Evolutionary conservation across 495 filamentous ascomycete species (phyloP).

Genomic region (Sordaria brevicollis): DNA sequence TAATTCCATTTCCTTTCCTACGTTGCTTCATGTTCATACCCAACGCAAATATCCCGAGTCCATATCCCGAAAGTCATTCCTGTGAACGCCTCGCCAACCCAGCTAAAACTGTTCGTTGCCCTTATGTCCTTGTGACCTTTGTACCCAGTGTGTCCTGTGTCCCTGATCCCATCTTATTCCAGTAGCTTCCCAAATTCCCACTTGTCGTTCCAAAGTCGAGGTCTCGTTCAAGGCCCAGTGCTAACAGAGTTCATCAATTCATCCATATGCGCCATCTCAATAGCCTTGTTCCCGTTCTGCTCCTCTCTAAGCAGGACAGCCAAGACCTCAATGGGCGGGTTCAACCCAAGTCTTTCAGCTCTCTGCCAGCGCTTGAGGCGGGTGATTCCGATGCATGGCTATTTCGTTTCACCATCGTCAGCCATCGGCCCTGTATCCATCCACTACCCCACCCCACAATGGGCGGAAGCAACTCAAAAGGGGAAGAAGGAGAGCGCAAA

Average conservation of each 20-base stretch:
- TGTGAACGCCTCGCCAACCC: not conserved
- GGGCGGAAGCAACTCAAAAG: not conserved
- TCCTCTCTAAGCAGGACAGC: conserved; percentile 71
- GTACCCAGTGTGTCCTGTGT: too few species aligned
- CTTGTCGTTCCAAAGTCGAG: not conserved
- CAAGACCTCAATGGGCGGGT: conserved; percentile 87
- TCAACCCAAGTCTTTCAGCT: conserved; percentile 64
- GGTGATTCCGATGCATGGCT: conserved; percentile 84
- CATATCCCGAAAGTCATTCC: not conserved
- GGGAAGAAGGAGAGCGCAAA: not conserved
- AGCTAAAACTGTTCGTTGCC: not conserved
- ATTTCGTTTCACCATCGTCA: not conserved
- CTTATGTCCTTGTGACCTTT: not conserved
- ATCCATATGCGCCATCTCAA: conserved; percentile 69
- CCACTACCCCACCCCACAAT: not conserved
- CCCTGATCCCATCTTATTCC: not conserved
- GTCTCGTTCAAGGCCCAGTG: conserved; percentile 10
- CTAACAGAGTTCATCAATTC: conserved; percentile 52
- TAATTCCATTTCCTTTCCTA: not conserved
- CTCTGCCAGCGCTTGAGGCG: conserved; percentile 81
- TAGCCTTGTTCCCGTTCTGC: conserved; percentile 31
- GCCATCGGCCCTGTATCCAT: not conserved
- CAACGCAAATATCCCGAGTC: not conserved
- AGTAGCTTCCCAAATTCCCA: not conserved
- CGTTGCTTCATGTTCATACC: not conserved